Evolutionary conservation across 129 eudicot genomes (phyloP), one percentile per base, ranked within the genome.

Genomic region (Lactuca sativa): DNA sequence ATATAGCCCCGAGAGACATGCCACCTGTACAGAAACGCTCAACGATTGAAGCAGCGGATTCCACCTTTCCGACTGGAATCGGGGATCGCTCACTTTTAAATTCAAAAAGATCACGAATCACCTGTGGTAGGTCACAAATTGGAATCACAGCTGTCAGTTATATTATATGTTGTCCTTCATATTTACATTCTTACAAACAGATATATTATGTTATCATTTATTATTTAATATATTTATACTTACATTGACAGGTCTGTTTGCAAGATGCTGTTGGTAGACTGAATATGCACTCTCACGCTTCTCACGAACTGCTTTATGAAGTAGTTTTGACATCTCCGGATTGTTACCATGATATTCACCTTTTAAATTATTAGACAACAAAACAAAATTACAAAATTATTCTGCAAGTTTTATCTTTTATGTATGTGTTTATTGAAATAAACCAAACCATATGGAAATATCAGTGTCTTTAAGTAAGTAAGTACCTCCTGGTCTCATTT

Each of bases 1-100:
- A 95, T 69, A 95, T 95, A 64, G 99, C 99, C 75, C 99, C 99
- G 63, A 95, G 99, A 54, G 99, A 95, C 99, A 95, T 95, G 71
- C 99, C 99, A 80, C 99, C 99, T 0, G 99, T 95, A 73, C 99
- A 95, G 74, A 95, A 95, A 15, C 99, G 91, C 78, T 87, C 84
- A 43, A 85, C 99, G 37, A 95, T 95, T 48, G 99, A 85, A 32
- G 86, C 51, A 67, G 99, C 99, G 66, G 97, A 76, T 78, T 95
- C 99, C 61, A 95, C 97, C 82, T 64, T 95, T 71, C 99, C 99
- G 34, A 95, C 95, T 59, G 99, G 93, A 76, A 95, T 95, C 1
- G 99, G 96, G 36, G 97, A 66, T 15, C 97, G 95, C 3, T 87
- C 91, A 79, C 97, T 95, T 74, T 85, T 90, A 21, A 95, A 86